Base-by-base conservation (phyloP, 2,329 filamentous ascomycete genomes). In the Pestalotiopsis sp. region DNA sequence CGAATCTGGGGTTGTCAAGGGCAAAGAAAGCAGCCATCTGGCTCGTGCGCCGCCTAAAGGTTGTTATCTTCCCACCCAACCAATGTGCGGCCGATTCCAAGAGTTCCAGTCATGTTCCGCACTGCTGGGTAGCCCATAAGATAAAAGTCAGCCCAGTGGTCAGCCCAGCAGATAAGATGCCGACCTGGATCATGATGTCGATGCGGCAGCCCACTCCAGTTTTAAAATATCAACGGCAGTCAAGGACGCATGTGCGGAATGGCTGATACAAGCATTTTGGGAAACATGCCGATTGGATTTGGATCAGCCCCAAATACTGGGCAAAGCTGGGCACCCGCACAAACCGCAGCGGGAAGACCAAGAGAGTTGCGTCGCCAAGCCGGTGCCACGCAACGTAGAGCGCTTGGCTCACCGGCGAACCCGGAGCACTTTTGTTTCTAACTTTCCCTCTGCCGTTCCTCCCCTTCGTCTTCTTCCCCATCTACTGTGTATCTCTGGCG, bases 1-100 rank as follows among this genome's bases (percentile, higher is more conserved):
- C 45, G 45, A 62, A 62, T 62, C 59, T 62, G 59, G 59, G 59
- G 59, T 62, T 52, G 45, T 52, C 45, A 52, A 52, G 45, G 45
- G 45, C 41, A 52, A 52, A 52, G 20, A 36, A 36, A 36, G 6
- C 7, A 36, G 31, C 17, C 45, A 20, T 52, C 45, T 52, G 45
- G 45, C 45, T 52, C 45, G 45, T 52, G 45, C 45, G 45, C 45
- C 31, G 31, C 7, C 31, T 36, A 36, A 36, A 36, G 31, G 7
- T 36, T 36, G 31, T 36, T 52, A 52, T n/a, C 17, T n/a, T 17
- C 17, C 17, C 7, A 7, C 14, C 7, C 2, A 11, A 11, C 17
- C 17, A 52, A 23, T 52, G 45, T 52, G 6, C 45, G 45, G n/a
- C 45, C 20, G 45, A 52, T 52, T n/a, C 45, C 31, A 36, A 36